Evolutionary conservation across 768 basidiomycete genomes (phyloP).

Genomic region (Lactifluus hygrophoroides): DNA sequence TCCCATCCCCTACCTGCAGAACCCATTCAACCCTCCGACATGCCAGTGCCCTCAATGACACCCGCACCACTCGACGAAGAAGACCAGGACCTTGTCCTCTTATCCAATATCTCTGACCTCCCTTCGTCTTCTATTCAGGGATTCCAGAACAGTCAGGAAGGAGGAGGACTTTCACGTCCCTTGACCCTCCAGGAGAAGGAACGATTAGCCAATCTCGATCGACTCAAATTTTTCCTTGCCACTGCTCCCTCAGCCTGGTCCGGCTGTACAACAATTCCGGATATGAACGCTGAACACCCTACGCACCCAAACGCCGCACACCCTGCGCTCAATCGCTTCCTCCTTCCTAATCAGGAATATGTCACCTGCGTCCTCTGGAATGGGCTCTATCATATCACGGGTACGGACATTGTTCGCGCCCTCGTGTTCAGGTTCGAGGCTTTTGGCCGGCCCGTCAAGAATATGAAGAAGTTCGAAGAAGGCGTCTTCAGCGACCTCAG

Average conservation of each 20-base stretch:
- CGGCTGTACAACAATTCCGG: slow-evolving; percentile 26
- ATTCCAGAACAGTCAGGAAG: slow-evolving; percentile 10
- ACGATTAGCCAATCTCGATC: slow-evolving; percentile 63
- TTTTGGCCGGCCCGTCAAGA: slow-evolving; percentile 82
- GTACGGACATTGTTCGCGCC: slow-evolving; percentile 93
- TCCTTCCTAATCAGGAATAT: slow-evolving; percentile 78
- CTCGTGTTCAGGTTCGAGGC: slow-evolving; percentile 92
- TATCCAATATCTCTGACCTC: slow-evolving; percentile 13
- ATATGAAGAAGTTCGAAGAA: slow-evolving; percentile 97
- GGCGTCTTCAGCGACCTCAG: slow-evolving; percentile 90
- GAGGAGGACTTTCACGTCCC: slow-evolving; percentile 39
- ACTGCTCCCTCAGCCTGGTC: slow-evolving; percentile 78
- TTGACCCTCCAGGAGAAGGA: slow-evolving; percentile 60
- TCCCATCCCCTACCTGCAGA: slow-evolving; percentile 7
- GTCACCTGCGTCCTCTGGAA: slow-evolving; percentile 92
- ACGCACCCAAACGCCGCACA: slow-evolving; percentile 47
- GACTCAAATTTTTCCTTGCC: slow-evolving; percentile 83
- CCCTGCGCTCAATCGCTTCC: slow-evolving; percentile 77
- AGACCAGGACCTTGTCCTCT: slow-evolving; percentile 18
- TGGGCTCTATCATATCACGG: slow-evolving; percentile 88
- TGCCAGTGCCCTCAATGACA: slow-evolving; percentile 9
- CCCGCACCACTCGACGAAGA: slow-evolving; percentile 18
- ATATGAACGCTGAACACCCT: slow-evolving; percentile 14
- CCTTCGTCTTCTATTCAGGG: slow-evolving; percentile 14
- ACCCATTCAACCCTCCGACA: slow-evolving; percentile 6